These are phyloP conservation scores for Neurospora sp. DNA, from an alignment of 495 filamentous ascomycete genomes.

Conservation along the genomic window DNA sequence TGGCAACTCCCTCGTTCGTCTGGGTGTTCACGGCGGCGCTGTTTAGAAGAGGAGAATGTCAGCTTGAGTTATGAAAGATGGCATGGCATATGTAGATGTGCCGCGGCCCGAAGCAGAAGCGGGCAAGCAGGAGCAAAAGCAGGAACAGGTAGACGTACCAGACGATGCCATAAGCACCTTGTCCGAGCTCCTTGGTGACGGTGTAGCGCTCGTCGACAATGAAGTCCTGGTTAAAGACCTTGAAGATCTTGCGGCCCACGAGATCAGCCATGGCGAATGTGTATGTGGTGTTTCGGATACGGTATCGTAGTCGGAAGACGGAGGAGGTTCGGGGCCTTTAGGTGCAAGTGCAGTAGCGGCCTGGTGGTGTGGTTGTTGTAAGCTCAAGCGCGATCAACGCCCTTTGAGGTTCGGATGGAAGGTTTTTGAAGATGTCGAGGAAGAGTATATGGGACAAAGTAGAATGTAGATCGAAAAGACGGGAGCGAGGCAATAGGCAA, in stretches of 20 bases:
- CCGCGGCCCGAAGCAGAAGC: neutral
- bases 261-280: slow-evolving; percentile 56
- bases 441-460: neutral
- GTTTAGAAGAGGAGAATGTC: neutral
- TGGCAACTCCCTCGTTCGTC: slow-evolving; percentile 91
- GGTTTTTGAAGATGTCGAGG: neutral
- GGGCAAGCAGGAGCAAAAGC: neutral
- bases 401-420: neutral
- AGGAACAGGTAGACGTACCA: slow-evolving; percentile 52
- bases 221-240: slow-evolving; percentile 99
- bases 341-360: neutral
- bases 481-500: neutral
- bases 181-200: slow-evolving; percentile 96
- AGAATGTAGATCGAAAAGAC: neutral
- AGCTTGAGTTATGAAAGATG: neutral
- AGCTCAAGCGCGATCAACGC: neutral
- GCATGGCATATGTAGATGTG: neutral
- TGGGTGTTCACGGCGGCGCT: slow-evolving; percentile 88
- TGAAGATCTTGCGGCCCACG: slow-evolving; percentile 88
- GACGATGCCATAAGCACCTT: slow-evolving; percentile 97
- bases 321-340: neutral
- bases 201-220: slow-evolving; percentile 96
- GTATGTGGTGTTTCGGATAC: neutral
- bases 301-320: neutral
- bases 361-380: neutral